Conservation (phyloP, 768 basidiomycete species). For the Kwoniella mangroviensis region DNA sequence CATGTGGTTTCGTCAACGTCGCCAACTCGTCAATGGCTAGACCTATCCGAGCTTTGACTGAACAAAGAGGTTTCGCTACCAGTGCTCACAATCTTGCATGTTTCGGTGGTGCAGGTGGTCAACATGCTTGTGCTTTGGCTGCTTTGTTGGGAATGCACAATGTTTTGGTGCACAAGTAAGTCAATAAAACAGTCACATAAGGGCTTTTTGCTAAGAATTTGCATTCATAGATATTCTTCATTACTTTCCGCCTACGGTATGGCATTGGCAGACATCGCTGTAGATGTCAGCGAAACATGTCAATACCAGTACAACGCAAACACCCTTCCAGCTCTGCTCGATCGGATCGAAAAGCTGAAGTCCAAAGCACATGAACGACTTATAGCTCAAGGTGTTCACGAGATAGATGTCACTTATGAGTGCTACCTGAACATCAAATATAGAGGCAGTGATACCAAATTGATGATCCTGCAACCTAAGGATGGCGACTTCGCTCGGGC, state of each 20-base stretch:
- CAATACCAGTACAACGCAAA: conserved; percentile 11
- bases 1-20: conserved; percentile 92
- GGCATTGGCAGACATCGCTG: conserved; percentile 58
- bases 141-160: conserved; percentile 27
- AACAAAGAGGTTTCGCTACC: conserved; percentile 83
- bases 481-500: conserved; percentile 74
- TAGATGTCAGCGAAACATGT: conserved; percentile 38
- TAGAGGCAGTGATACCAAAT: conserved; percentile 68
- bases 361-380: conserved; percentile 19
- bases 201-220: conserved; percentile 15
- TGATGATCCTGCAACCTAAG: conserved; percentile 72
- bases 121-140: conserved; percentile 52
- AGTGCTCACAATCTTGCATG: conserved; percentile 65
- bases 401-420: conserved; percentile 28
- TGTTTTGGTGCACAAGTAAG: conserved; percentile 19
- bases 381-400: conserved; percentile 30
- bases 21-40: conserved; percentile 90
- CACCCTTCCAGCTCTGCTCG: neutral
- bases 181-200: neutral
- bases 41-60: conserved; percentile 69
- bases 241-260: conserved; percentile 49
- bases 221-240: conserved; percentile 38
- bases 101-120: conserved; percentile 59
- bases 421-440: conserved; percentile 44
- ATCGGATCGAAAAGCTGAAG: conserved; percentile 7